Conservation (phyloP, 1,284 basidiomycete genomes). For the Microbotryomycetes sp. region DNA sequence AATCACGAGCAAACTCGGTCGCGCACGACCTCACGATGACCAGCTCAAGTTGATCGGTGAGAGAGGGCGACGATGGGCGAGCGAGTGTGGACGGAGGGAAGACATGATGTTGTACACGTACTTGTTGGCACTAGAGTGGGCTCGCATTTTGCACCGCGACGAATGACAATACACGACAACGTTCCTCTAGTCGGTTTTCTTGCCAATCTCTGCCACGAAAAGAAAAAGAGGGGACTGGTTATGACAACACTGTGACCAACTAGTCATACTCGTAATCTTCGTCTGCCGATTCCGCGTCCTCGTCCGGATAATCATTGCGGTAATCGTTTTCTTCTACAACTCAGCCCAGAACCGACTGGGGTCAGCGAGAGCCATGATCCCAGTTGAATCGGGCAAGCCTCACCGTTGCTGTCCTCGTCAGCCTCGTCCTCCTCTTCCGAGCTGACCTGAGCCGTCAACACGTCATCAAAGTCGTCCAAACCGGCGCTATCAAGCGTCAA, state of each 20-base stretch:
- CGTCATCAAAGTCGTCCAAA: constrained; percentile 11
- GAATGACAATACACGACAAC: no score
- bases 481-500: constrained; percentile 12
- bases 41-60: constrained; percentile 6
- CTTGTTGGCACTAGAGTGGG: constrained; percentile 20
- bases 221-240: no score
- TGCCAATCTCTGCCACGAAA: no score
- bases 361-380: not conserved
- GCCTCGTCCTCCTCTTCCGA: constrained; percentile 29
- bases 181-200: no score
- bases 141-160: not conserved
- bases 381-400: not conserved
- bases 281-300: constrained; percentile 8
- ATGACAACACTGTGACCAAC: no score
- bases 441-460: not conserved
- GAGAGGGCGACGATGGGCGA: constrained; percentile 11
- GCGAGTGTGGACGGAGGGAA: constrained; percentile 14
- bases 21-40: constrained; percentile 7
- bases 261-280: not conserved
- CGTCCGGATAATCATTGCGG: constrained; percentile 34
- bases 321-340: constrained; percentile 34
- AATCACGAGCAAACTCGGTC: not conserved
- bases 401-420: constrained; percentile 34
- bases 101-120: constrained; percentile 12
- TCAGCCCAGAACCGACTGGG: not conserved